Evolutionary conservation across 1,284 basidiomycete species (phyloP).

Genomic region (Irpex sp.): DNA sequence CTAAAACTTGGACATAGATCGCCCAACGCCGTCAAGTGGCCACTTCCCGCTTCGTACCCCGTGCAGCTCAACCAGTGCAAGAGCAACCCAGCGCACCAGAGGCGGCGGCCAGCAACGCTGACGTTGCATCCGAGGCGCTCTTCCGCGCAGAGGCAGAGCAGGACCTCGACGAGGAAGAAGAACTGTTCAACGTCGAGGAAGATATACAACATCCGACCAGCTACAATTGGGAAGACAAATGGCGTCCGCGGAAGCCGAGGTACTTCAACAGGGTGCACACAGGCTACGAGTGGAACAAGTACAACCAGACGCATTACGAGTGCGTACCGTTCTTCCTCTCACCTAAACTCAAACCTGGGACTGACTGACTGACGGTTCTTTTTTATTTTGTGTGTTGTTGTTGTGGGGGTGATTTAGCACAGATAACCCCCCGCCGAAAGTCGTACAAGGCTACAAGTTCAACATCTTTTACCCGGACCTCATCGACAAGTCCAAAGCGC

Average conservation of each 20-base stretch:
- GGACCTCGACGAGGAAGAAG: slow-evolving; percentile 93
- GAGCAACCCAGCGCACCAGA: slow-evolving; percentile 34
- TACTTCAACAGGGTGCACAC: slow-evolving; percentile 99
- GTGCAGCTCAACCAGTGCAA: slow-evolving; percentile 46
- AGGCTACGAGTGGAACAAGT: slow-evolving; percentile 99
- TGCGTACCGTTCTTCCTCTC: slow-evolving; percentile 35
- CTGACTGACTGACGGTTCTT: too few relatives aligned
- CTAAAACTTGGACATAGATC: slow-evolving; percentile 40
- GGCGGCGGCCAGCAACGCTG: slow-evolving; percentile 56
- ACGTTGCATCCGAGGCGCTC: slow-evolving; percentile 79
- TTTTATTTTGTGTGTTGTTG: slow-evolving; percentile 6
- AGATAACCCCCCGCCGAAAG: slow-evolving; percentile 95
- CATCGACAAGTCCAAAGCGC: slow-evolving; percentile 94
- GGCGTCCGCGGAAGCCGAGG: slow-evolving; percentile 94
- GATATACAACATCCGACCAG: slow-evolving; percentile 74
- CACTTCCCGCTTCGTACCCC: slow-evolving; percentile 80
- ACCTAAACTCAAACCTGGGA: background rate
- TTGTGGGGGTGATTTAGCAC: slow-evolving; percentile 42
- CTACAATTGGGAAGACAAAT: slow-evolving; percentile 99
- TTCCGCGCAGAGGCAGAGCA: slow-evolving; percentile 86
- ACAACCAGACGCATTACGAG: slow-evolving; percentile 99
- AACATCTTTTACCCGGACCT: slow-evolving; percentile 95
- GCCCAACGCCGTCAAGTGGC: slow-evolving; percentile 73
- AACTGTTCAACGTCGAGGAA: slow-evolving; percentile 89
- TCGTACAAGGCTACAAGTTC: slow-evolving; percentile 99